Evolutionary conservation across 1,284 basidiomycete species (phyloP).

Genomic region (Naganishia albida): DNA sequence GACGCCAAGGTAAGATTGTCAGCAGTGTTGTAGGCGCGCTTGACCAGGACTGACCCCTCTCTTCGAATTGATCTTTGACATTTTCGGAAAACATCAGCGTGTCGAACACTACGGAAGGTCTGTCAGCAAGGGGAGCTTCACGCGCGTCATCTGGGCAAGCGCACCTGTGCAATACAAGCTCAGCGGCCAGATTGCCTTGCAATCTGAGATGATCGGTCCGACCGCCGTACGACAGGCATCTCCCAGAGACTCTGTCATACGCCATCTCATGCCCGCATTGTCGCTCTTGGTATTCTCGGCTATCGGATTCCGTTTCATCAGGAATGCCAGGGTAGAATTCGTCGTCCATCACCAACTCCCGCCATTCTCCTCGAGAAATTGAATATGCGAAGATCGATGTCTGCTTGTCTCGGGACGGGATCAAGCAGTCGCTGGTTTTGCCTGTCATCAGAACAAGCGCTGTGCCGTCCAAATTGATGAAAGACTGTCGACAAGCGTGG

Average conservation of each 20-base stretch:
- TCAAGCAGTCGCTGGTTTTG: conserved; percentile 1
- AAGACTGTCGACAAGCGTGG: not conserved
- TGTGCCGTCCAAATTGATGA: conserved; percentile 6
- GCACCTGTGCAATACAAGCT: conserved; percentile 9
- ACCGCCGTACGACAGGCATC: conserved; percentile 14
- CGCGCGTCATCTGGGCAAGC: not conserved
- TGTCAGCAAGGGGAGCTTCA: not conserved
- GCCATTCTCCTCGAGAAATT: conserved; percentile 11
- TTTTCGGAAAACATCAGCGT: conserved; percentile 18
- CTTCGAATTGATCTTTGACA: conserved; percentile 6
- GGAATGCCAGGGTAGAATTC: not conserved
- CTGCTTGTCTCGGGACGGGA: not conserved
- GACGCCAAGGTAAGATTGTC: not conserved
- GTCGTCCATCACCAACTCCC: conserved; percentile 1
- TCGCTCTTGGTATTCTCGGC: not conserved
- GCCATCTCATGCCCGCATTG: conserved; percentile 16
- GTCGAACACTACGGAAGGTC: not conserved
- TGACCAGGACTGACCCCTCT: not conserved
- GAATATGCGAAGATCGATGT: conserved; percentile 12
- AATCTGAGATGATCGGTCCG: conserved; percentile 1
- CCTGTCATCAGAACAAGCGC: conserved; percentile 10
- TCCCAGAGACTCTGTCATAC: conserved; percentile 11
- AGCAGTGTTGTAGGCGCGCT: not conserved
- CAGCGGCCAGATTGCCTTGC: conserved; percentile 2
- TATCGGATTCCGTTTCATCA: not conserved